Evolutionary conservation across 345 rosid genomes (phyloP).

Genomic region (Moricandia moricandioides): DNA sequence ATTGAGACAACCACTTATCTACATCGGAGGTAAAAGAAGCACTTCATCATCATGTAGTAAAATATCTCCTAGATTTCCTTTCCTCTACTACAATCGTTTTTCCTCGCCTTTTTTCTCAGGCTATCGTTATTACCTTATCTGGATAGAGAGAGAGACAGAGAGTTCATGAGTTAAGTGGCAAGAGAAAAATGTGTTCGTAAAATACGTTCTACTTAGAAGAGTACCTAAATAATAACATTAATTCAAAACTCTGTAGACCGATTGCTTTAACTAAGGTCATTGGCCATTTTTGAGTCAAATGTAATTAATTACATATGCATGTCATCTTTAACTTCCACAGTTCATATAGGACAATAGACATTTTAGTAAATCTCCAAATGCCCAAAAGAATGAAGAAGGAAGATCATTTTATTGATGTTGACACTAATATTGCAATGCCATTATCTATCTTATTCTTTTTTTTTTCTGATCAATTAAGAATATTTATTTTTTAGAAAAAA

Average conservation of each 20-base stretch:
- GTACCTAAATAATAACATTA: no score
- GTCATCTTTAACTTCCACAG: conserved; percentile 11
- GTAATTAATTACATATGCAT: not conserved
- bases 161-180: conserved; percentile 82
- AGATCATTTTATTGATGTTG: no score
- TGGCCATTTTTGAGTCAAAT: not conserved
- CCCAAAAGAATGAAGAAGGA: no score
- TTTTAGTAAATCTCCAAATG: not conserved
- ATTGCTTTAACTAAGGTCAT: no score
- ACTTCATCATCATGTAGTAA: not conserved
- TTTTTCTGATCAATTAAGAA: no score
- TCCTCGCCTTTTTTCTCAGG: conserved; percentile 38
- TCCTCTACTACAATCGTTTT: not conserved
- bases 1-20: conserved; percentile 76
- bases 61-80: not conserved
- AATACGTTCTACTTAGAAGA: no score
- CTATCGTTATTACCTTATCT: conserved; percentile 82
- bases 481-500: no score
- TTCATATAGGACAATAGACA: not conserved
- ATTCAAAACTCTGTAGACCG: no score
- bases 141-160: conserved; percentile 93
- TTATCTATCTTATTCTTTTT: no score
- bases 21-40: conserved; percentile 70
- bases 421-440: no score
- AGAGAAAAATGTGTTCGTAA: conserved; percentile 68